Percentiles rank a stretch among this genome's conserved stretches.
phyloP scores from a whole-genome alignment of 2,329 filamentous ascomycete genomes.

The Fusarium sulawesiense region DNA sequence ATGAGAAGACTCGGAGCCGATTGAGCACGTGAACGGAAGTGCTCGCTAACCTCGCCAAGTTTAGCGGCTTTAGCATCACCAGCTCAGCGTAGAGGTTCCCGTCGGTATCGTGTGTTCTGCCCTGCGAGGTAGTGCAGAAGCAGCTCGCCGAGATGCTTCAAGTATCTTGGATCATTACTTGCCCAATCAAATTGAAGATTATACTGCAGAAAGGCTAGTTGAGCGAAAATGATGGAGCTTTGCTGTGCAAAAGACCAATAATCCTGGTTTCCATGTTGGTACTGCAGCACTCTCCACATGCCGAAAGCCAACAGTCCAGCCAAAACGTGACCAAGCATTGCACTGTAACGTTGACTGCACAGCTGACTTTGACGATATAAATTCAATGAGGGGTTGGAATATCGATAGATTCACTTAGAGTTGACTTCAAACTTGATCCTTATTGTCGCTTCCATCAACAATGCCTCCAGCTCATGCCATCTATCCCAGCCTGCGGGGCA shows the following conservation, averaged over 20 bases:
- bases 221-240: too few relatives aligned
- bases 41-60: neutral
- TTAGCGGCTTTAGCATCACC: neutral
- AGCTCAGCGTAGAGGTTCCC: neutral
- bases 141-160: too few relatives aligned
- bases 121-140: too few relatives aligned
- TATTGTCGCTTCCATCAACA: neutral
- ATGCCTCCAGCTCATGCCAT: slow-evolving; percentile 44
- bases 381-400: neutral
- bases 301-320: neutral
- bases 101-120: neutral
- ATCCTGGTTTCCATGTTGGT: neutral
- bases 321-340: neutral
- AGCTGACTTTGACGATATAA: neutral
- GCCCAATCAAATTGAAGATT: too few relatives aligned
- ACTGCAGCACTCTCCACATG: neutral
- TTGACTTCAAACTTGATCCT: neutral
- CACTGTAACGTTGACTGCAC: neutral
- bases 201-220: too few relatives aligned
- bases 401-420: too few relatives aligned
- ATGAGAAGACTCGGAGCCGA: neutral
- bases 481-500: slow-evolving; percentile 56
- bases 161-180: too few relatives aligned
- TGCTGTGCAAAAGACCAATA: neutral
- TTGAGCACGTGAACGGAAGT: slow-evolving; percentile 5